A percentile compares a stretch with the other conserved stretches of the same genome.
These are phyloP conservation scores for Pichia sp. DNA, from an alignment of 1,139 yeast species.

Conservation along the genomic window DNA sequence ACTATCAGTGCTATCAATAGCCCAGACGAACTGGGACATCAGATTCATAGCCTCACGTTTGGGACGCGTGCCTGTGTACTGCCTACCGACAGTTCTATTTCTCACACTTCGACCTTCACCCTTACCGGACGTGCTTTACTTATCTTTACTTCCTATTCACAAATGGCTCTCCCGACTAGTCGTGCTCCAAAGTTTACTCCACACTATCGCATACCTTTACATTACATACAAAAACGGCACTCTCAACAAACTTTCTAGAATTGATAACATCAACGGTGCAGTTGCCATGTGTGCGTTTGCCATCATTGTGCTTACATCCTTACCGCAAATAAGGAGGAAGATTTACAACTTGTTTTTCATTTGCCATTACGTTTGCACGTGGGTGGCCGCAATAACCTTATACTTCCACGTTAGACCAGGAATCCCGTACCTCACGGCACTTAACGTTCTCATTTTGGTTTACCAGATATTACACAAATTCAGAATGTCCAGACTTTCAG, in stretches of 20 bases:
- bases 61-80: conserved; percentile 71
- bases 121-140: conserved; percentile 61
- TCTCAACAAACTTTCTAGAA: conserved; percentile 40
- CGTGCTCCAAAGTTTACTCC: conserved; percentile 54
- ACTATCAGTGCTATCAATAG: conserved; percentile 33
- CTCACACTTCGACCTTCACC: conserved; percentile 74
- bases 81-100: conserved; percentile 65
- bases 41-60: conserved; percentile 64
- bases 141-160: conserved; percentile 71
- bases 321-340: conserved; percentile 33
- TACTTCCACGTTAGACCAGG: conserved; percentile 49
- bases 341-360: conserved; percentile 39
- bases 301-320: conserved; percentile 51
- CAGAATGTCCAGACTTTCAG: conserved; percentile 23
- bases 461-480: conserved; percentile 27
- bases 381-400: conserved; percentile 44
- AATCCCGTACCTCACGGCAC: conserved; percentile 35
- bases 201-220: conserved; percentile 55
- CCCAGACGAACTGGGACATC: conserved; percentile 44
- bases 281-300: conserved; percentile 55
- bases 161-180: conserved; percentile 81
- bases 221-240: conserved; percentile 44
- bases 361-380: conserved; percentile 45
- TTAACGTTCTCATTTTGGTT: conserved; percentile 33
- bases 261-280: conserved; percentile 58